Evolutionary conservation across 495 filamentous ascomycete species (phyloP).

Genomic region (Aspergillus panamensis): DNA sequence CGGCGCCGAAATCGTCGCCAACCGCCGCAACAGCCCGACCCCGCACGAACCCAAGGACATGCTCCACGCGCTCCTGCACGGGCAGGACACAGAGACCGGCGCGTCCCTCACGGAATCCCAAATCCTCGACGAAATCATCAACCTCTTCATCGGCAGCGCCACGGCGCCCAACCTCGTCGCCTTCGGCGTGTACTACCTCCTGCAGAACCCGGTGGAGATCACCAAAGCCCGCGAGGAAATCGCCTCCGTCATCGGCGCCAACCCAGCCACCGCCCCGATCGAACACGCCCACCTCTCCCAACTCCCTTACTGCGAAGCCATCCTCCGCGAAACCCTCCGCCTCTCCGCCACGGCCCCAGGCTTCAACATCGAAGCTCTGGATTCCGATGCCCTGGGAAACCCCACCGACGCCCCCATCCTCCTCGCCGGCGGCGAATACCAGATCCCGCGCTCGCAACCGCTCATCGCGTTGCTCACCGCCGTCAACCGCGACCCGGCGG

Average conservation of each 20-base stretch:
- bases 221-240: conserved; percentile 41
- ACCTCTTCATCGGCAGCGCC: conserved; percentile 45
- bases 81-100: conserved; percentile 63
- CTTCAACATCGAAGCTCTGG: conserved; percentile 57
- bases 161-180: conserved; percentile 44
- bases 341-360: conserved; percentile 61
- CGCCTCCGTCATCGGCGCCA: conserved; percentile 35
- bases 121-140: conserved; percentile 65
- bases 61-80: conserved; percentile 64
- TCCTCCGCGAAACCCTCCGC: conserved; percentile 71
- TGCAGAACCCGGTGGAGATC: conserved; percentile 35
- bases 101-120: conserved; percentile 55
- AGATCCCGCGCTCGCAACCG: conserved; percentile 55
- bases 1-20: conserved; percentile 55
- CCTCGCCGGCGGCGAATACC: conserved; percentile 64
- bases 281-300: conserved; percentile 57
- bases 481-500: conserved; percentile 65
- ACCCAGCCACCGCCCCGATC: conserved; percentile 31
- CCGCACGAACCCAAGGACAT: conserved; percentile 58
- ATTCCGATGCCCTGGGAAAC: conserved; percentile 46
- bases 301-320: conserved; percentile 60
- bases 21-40: conserved; percentile 49
- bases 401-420: conserved; percentile 45
- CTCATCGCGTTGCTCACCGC: conserved; percentile 61
- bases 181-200: conserved; percentile 45